Evolutionary conservation across 2,329 filamentous ascomycete species (phyloP).

Genomic region (Byssoonygena ceratinophila): DNA sequence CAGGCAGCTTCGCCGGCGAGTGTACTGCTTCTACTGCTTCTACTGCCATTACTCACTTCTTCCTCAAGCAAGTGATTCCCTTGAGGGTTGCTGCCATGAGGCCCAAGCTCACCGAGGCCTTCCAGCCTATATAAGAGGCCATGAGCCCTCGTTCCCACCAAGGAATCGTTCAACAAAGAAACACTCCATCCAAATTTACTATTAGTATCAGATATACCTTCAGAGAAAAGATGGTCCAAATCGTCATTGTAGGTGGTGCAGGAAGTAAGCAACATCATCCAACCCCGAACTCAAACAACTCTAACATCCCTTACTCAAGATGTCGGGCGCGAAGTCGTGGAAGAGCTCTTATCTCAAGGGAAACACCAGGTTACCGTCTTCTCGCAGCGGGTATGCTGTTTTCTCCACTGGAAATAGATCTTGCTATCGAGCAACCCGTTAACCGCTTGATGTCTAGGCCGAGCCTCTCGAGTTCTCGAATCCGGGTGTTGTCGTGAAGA

Average conservation of each 20-base stretch:
- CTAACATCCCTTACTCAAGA: constrained; percentile 29
- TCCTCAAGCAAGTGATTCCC: too few species aligned
- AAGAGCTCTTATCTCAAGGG: constrained; percentile 38
- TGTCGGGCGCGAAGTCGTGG: constrained; percentile 44
- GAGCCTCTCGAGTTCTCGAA: neutral
- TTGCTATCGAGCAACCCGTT: neutral
- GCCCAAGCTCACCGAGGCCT: neutral
- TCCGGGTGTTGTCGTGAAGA: constrained; percentile 18
- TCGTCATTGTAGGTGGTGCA: constrained; percentile 12
- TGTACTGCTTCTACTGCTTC: too few species aligned
- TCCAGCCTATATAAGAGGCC: neutral
- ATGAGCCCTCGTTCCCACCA: neutral
- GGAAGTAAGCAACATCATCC: constrained; percentile 6
- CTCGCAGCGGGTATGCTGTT: constrained; percentile 34
- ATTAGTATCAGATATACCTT: too few species aligned
- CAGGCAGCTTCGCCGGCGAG: neutral
- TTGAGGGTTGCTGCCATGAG: neutral
- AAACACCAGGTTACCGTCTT: constrained; percentile 47
- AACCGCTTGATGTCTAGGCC: neutral
- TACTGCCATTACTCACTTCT: too few species aligned
- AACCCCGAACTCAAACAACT: neutral
- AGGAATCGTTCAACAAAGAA: too few species aligned
- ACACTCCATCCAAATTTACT: too few species aligned
- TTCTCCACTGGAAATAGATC: neutral
- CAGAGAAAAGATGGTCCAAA: constrained; percentile 8